A percentile compares a stretch with the other conserved stretches of the same genome.
phyloP scores from a whole-genome alignment of 1,284 basidiomycete species.

The Tilletia caries region DNA sequence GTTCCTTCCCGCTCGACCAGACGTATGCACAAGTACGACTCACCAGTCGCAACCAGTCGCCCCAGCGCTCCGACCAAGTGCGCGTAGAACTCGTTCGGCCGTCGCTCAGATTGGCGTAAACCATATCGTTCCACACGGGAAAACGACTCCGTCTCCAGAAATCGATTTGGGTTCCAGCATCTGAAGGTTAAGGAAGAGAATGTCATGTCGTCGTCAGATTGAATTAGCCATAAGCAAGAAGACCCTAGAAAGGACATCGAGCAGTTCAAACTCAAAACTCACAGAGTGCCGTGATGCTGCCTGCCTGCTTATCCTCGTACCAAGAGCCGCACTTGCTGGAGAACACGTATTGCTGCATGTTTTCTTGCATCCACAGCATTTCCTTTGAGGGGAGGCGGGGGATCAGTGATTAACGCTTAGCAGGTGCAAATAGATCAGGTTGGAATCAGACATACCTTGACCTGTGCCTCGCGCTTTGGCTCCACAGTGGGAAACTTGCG shows the following conservation, averaged over 20 bases:
- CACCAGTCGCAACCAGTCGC: background rate
- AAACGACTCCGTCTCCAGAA: constrained; percentile 32
- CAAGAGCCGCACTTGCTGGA: constrained; percentile 38
- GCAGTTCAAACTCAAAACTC: background rate
- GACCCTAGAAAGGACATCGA: background rate
- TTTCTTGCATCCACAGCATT: constrained; percentile 42
- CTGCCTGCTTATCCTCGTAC: constrained; percentile 42
- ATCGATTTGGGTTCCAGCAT: constrained; percentile 47
- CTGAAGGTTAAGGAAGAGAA: background rate
- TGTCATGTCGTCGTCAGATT: background rate
- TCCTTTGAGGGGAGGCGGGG: constrained; percentile 21
- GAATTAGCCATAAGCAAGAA: background rate
- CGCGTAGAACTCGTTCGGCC: constrained; percentile 20
- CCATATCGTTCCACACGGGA: constrained; percentile 41
- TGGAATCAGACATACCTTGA: too few relatives aligned
- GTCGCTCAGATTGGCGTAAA: constrained; percentile 29
- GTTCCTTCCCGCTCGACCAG: background rate
- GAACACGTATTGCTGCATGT: constrained; percentile 42
- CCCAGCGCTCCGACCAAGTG: background rate
- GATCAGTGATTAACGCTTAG: background rate
- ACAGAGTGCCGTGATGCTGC: constrained; percentile 37
- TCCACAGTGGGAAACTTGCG: constrained; percentile 38
- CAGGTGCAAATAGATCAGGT: background rate
- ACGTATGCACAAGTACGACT: background rate
- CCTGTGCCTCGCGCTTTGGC: constrained; percentile 40